Conservation (phyloP, 768 basidiomycete genomes). For the Mycena kentingensis region DNA sequence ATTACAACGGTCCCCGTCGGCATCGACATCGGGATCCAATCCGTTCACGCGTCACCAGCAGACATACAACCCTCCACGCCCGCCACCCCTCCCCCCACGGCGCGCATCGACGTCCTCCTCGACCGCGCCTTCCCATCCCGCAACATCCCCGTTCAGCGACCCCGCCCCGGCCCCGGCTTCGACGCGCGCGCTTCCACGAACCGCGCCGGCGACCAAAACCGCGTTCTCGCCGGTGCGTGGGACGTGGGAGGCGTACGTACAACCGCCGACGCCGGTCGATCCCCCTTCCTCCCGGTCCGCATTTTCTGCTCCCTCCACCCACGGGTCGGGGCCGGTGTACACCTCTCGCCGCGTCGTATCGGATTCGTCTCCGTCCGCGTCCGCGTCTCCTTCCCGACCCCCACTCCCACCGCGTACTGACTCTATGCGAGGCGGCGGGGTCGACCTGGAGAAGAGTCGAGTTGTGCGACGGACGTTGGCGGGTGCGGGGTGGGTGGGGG, state of each 20-base stretch:
- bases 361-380: no score
- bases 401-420: not conserved
- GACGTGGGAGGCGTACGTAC: not conserved
- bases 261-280: not conserved
- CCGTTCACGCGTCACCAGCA: not conserved
- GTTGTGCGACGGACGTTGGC: slow-evolving; percentile 6
- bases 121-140: not conserved
- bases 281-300: not conserved
- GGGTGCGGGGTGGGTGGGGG: slow-evolving; percentile 5
- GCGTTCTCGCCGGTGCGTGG: not conserved
- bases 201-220: not conserved
- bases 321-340: not conserved
- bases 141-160: not conserved
- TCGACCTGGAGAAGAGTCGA: not conserved
- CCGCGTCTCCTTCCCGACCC: no score
- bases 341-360: no score
- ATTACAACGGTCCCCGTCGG: not conserved
- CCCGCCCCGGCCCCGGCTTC: not conserved
- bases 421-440: not conserved
- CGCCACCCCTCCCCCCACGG: not conserved
- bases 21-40: not conserved
- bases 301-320: not conserved
- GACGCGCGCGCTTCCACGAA: not conserved
- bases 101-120: not conserved
- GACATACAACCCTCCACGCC: not conserved